Conservation (phyloP, 257 asterid species). For the Jaltomata sinuosa region DNA sequence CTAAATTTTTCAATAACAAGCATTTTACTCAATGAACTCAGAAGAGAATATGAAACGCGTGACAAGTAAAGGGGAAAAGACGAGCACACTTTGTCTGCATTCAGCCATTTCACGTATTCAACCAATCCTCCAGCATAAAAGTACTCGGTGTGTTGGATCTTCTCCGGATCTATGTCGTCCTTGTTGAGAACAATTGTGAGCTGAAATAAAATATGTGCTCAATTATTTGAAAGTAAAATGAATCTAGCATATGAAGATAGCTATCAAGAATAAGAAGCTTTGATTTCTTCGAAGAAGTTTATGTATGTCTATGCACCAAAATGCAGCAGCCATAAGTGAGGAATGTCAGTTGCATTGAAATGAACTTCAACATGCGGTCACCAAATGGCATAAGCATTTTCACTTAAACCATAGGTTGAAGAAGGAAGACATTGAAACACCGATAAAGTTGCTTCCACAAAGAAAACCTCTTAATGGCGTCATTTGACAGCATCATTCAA, state of each 20-base stretch:
- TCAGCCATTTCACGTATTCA: slow-evolving; percentile 91
- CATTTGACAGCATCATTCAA: neutral
- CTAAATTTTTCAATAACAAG: neutral
- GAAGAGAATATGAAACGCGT: neutral
- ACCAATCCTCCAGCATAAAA: slow-evolving; percentile 86
- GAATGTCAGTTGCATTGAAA: neutral
- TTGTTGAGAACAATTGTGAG: slow-evolving; percentile 56
- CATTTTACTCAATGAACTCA: neutral
- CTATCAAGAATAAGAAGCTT: neutral
- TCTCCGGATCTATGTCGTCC: slow-evolving; percentile 56
- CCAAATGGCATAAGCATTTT: neutral
- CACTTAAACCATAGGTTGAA: neutral
- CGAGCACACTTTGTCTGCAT: slow-evolving; percentile 74
- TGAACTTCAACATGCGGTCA: neutral
- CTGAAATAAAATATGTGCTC: slow-evolving; percentile 21
- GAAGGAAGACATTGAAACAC: neutral
- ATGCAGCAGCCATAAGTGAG: neutral
- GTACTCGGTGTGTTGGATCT: slow-evolving; percentile 54
- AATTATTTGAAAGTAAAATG: neutral
- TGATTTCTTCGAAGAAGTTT: neutral
- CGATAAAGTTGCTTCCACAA: neutral
- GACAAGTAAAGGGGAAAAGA: slow-evolving; percentile 1
- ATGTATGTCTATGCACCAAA: neutral
- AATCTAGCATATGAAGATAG: slow-evolving; percentile 1
- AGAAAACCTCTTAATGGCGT: neutral